phyloP scores from a whole-genome alignment of 2,329 filamentous ascomycete species.

The Coniochaeta sp. region DNA sequence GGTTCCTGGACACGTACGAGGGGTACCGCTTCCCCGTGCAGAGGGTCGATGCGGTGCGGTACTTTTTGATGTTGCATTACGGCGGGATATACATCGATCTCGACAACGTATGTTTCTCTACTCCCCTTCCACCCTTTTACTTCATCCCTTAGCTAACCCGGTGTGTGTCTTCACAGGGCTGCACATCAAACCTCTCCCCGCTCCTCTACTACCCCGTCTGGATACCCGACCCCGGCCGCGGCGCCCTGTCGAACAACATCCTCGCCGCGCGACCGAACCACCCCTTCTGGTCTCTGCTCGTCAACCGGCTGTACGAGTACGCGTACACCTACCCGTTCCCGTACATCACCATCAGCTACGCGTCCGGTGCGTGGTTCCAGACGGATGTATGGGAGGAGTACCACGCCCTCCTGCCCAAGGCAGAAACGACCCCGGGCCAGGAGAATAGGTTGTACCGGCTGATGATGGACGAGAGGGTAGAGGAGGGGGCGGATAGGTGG shows the following conservation, averaged over 20 bases:
- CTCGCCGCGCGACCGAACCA: slow-evolving; percentile 15
- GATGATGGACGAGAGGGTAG: slow-evolving; percentile 15
- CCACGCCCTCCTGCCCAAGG: slow-evolving; percentile 11
- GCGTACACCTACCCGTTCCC: slow-evolving; percentile 15
- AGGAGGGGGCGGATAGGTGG: slow-evolving; percentile 13
- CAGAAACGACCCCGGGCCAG: slow-evolving; percentile 3
- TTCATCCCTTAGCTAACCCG: no score
- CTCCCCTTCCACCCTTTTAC: neutral
- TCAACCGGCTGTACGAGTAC: slow-evolving; percentile 12
- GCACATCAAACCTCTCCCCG: neutral
- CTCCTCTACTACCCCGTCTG: slow-evolving; percentile 6
- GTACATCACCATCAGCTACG: slow-evolving; percentile 17
- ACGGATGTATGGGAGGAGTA: slow-evolving; percentile 19
- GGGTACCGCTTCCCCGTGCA: slow-evolving; percentile 68
- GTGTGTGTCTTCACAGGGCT: no score
- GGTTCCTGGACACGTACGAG: slow-evolving; percentile 69
- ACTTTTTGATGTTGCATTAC: slow-evolving; percentile 71
- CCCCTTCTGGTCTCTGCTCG: slow-evolving; percentile 15
- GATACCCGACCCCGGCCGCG: slow-evolving; percentile 16
- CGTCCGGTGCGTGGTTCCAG: slow-evolving; percentile 20
- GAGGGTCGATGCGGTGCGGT: slow-evolving; percentile 68
- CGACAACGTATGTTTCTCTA: slow-evolving; percentile 34
- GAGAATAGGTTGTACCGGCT: slow-evolving; percentile 15
- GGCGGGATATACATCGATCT: slow-evolving; percentile 76
- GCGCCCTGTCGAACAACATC: slow-evolving; percentile 19